Conservation (phyloP, 257 asterid species). For the Nicotiana otophora region DNA sequence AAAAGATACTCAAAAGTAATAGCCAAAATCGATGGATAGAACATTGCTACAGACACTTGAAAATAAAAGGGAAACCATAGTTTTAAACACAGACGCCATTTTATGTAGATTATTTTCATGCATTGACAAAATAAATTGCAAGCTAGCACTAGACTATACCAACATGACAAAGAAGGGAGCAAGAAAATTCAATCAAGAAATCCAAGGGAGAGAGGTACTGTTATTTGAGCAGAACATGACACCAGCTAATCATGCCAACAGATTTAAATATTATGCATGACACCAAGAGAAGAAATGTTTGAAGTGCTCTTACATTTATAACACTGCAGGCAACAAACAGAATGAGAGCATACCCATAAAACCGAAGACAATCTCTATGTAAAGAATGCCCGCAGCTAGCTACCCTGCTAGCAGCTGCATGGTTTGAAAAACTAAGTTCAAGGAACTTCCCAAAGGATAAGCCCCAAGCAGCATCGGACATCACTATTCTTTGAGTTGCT, state of each 20-base stretch:
- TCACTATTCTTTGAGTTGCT: constrained; percentile 82
- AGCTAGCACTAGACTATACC: not conserved
- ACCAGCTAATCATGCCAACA: constrained; percentile 1
- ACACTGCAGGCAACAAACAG: constrained; percentile 9
- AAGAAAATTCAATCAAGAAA: not conserved
- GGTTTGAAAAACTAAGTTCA: constrained; percentile 96
- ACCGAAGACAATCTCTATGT: constrained; percentile 95
- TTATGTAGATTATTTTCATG: not conserved
- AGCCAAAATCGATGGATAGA: not conserved
- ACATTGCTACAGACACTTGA: not conserved
- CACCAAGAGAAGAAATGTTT: not conserved
- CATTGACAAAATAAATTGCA: not conserved
- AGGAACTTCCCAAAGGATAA: constrained; percentile 93
- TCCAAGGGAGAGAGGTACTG: not conserved
- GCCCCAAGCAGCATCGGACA: constrained; percentile 99
- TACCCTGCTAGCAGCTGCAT: constrained; percentile 99
- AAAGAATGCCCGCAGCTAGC: constrained; percentile 99
- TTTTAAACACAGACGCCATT: not conserved
- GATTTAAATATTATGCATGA: not conserved
- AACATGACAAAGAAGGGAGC: not conserved
- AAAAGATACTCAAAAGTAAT: not conserved
- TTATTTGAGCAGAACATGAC: not conserved
- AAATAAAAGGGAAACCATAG: not conserved
- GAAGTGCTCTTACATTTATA: not conserved
- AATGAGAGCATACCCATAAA: constrained; percentile 68